Base-by-base conservation (phyloP, 2,329 filamentous ascomycete species). In the Atkinsonella hypoxylon region DNA sequence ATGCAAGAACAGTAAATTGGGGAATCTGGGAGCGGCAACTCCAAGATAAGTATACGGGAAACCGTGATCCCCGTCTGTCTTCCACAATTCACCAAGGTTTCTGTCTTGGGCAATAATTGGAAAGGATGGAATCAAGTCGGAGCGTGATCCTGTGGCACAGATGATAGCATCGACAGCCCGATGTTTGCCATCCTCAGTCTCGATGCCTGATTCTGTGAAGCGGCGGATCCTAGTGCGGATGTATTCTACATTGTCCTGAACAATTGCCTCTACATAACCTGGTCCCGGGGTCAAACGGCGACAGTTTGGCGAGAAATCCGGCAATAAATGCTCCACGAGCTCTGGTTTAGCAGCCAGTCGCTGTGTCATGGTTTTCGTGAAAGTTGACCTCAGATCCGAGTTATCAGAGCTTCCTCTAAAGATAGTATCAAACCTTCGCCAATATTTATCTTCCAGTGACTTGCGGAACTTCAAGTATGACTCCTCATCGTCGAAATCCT, bases 1-100 rank as follows among this genome's bases (percentile, higher is more conserved):
- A 30, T 77, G 74, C 6, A 86, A 59, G 59, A 82, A 83, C 30
- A 85, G 70, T 0, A 87, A 66, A 55, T 87, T 88, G 0, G 83
- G 83, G 54, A 86, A 86, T 0, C 75, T 77, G 0, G 83, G 82
- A 0, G 79, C 77, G 0, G 78, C 76, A 1, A 82, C 58, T 0
- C 82, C 83, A 7, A 86, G 67, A 56, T 87, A 88, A 0, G 78
- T 83, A 59, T 85, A 81, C 0, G 84, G 83, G 53, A 79, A 84
- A 0, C 81, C 82, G 53, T 73, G 74, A 18, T 70, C 65, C 0
- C 77, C 77, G 39, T 71, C 74, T 1, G 70, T 69, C 13, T 69
- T 70, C 83, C 83, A 87, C 1, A 76, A 69, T 9, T 70, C 63
- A 11, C 69, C 65, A 1, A 87, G 66, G 51, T 82, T 73, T 9